Evolutionary conservation across 441 rosid species (phyloP), one percentile per base, ranked within the genome.

Genomic region (Theobroma grandiflorum): DNA sequence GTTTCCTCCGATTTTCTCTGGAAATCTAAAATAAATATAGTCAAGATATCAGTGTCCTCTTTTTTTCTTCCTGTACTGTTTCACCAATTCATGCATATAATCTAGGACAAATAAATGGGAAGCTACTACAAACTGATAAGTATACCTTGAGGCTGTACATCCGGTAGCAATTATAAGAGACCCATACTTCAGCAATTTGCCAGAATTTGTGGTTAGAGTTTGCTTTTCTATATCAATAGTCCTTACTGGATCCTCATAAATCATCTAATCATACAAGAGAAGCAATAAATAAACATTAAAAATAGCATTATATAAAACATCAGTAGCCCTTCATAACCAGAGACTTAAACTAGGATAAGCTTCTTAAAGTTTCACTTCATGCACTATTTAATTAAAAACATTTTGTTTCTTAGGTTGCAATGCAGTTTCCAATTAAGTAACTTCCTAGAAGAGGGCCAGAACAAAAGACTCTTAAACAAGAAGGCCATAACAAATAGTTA

Each of bases 141-240:
- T 64, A 76, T 79, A 94, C 99, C 99, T 92, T 50, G 99, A 89
- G 69, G 97, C 95, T 31, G 95, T 88, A 87, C 95, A 94, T 58
- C 99, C 98, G 53, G 98, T 94, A 82, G 98, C 97, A 79, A 95
- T 81, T 63, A 96, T 91, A 20, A 96, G 90, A 42, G 95, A 89
- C 84, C 98, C 98, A 84, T 93, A 94, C 85, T 94, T 96, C n/a
- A 96, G 89, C 83, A 89, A 89, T 85, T 91, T 94, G 75, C 99
- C 98, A 0, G 95, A 91, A 76, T 75, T 86, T 81, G 98, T 91
- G 8, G 89, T 88, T 59, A 94, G 82, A 7, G 96, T 94, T 84
- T 92, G 98, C 86, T 91, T 96, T 85, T 88, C 88, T 22, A 87
- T 83, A 86, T 94, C 93, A 83, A 95, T 86, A 55, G 83, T 81